These are phyloP conservation scores for Simplicillium sp. DNA, from an alignment of 2,329 filamentous ascomycete genomes.

Conservation along the genomic window DNA sequence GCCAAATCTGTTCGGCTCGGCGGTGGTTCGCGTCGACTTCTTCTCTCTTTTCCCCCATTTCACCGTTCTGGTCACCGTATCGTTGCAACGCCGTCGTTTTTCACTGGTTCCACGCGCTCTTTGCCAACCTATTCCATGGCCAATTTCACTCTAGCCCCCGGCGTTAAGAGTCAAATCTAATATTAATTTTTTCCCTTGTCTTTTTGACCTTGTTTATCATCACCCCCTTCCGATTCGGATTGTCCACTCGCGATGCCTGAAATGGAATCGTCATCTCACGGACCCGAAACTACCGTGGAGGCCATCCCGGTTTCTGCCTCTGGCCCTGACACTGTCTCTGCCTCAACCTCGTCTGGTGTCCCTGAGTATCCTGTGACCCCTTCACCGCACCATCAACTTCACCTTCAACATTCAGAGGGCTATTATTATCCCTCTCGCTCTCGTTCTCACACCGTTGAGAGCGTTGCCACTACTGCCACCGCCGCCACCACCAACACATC, in stretches of 20 bases:
- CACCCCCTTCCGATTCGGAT: conserved; percentile 2
- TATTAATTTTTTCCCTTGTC: too few relatives aligned
- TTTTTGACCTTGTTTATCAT: conserved; percentile 7
- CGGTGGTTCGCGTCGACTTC: too few relatives aligned
- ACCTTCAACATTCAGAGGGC: not conserved
- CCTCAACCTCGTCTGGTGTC: conserved; percentile 27
- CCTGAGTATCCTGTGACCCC: not conserved
- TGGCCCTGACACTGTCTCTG: conserved; percentile 27
- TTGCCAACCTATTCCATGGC: conserved; percentile 5
- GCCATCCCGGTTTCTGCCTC: conserved; percentile 6
- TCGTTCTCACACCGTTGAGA: conserved; percentile 2
- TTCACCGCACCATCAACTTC: conserved; percentile 7
- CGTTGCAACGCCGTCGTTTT: too few relatives aligned
- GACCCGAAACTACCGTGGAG: conserved; percentile 3
- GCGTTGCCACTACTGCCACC: conserved; percentile 8
- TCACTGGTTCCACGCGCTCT: too few relatives aligned
- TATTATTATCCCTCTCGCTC: conserved; percentile 1
- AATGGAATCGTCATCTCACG: too few relatives aligned
- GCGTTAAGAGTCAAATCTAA: conserved; percentile 7
- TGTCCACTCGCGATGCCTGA: too few relatives aligned
- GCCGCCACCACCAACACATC: conserved; percentile 8
- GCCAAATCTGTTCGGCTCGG: too few relatives aligned
- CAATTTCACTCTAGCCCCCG: conserved; percentile 8
- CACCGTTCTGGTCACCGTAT: too few relatives aligned
- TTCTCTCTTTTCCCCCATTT: too few relatives aligned